These are phyloP conservation scores for Colletotrichum godetiae DNA, from an alignment of 2,329 filamentous ascomycete genomes.

Conservation along the genomic window DNA sequence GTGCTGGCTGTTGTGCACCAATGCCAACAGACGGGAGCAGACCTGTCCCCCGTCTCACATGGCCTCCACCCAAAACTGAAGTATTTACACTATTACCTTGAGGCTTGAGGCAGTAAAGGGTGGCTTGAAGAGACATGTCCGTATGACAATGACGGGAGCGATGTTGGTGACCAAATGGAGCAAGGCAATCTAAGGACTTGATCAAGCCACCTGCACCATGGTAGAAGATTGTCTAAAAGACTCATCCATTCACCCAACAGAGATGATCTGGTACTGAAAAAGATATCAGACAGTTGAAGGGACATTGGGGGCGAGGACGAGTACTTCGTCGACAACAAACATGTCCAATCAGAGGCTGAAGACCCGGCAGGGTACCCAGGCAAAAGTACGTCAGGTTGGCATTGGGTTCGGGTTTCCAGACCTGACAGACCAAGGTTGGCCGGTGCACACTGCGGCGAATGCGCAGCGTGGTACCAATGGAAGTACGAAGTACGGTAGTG, in stretches of 20 bases:
- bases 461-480: too few species aligned
- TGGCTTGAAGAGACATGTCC: background rate
- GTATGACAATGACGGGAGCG: background rate
- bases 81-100: background rate
- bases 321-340: background rate
- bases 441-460: background rate
- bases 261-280: background rate
- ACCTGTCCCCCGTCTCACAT: background rate
- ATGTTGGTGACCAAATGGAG: background rate
- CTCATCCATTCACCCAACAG: background rate
- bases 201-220: background rate
- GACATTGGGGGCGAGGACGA: background rate
- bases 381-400: conserved; percentile 10
- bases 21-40: conserved; percentile 5
- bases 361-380: conserved; percentile 5
- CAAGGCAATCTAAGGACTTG: background rate
- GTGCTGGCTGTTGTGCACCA: background rate
- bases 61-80: background rate
- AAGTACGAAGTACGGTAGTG: background rate
- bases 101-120: background rate
- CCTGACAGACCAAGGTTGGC: conserved; percentile 2
- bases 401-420: conserved; percentile 18
- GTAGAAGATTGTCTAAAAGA: background rate
- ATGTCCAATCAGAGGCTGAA: background rate
- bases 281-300: background rate